Evolutionary conservation across 1,284 basidiomycete species (phyloP).

Genomic region (Cryptococcus hybrid): DNA sequence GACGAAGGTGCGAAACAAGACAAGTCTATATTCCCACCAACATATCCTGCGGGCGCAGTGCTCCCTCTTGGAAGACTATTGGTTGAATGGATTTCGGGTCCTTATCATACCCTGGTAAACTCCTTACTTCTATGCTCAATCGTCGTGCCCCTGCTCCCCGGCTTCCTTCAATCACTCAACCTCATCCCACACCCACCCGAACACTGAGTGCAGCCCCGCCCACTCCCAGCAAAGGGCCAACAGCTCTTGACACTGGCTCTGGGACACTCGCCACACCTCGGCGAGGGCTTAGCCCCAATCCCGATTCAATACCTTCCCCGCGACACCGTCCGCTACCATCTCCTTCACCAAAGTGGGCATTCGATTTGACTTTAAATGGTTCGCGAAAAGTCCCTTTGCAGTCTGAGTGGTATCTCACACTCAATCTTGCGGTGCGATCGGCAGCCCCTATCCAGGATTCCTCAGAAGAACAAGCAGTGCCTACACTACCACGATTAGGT

Average conservation of each 20-base stretch:
- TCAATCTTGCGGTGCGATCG: background rate
- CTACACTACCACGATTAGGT: background rate
- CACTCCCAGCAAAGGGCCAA: too few relatives aligned
- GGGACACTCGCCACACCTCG: too few relatives aligned
- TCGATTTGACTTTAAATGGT: background rate
- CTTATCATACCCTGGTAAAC: conserved; percentile 66
- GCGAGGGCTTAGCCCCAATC: too few relatives aligned
- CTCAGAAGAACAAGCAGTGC: background rate
- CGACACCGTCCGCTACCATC: too few relatives aligned
- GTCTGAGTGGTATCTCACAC: background rate
- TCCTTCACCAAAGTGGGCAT: background rate
- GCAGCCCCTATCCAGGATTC: background rate
- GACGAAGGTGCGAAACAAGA: background rate
- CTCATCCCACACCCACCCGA: too few relatives aligned
- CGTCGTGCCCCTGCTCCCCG: conserved; percentile 18
- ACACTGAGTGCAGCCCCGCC: too few relatives aligned
- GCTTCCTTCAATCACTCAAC: background rate
- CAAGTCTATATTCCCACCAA: conserved; percentile 55
- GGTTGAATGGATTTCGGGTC: conserved; percentile 62
- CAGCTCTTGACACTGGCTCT: too few relatives aligned
- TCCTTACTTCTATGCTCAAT: conserved; percentile 65
- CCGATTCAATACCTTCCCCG: too few relatives aligned
- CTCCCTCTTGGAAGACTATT: conserved; percentile 76
- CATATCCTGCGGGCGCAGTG: conserved; percentile 62
- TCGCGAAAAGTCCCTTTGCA: background rate